Evolutionary conservation across 345 rosid genomes (phyloP), one percentile per base, ranked within the genome.

Genomic region (Acer yangbiense): DNA sequence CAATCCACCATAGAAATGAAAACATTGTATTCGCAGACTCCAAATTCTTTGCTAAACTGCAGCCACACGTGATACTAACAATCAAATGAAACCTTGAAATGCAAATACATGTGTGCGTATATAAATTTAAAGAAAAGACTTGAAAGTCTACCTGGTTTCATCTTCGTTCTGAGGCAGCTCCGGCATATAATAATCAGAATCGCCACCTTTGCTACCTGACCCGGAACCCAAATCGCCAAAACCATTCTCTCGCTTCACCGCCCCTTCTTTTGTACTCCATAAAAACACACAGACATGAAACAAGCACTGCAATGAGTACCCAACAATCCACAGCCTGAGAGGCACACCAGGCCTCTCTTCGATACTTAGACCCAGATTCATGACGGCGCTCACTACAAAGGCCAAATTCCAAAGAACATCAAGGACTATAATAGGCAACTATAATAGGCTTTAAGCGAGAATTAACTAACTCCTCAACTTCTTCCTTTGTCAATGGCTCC

Each of bases 1-100:
- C 83, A 50, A 93, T 83, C 97, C 99, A 95, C 95, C 97, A 95
- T 7, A 95, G 75, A 70, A 91, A 88, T 39, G 97, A 91, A 78
- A 93, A 92, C 94, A 87, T 86, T 0, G 95, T 87, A 76, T 89
- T 95, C 46, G 91, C 96, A 66, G 93, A 92, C 85, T 93, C 98
- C 74, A 87, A 81, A 60, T 76, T 83, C 82, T 85, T 91, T 7
- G 81, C 76, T 23, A 79, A 65, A 64, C 96, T 91, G 92, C 78
- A 76, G 48, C 11, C 13, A 44, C 6, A 16, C 55, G n/a, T n/a
- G 12, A 50, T 2, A 41, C 21, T 54, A 41, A 54, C 7, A n/a
- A 62, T 61, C 50, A 60, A 41, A 62, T 41, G 6, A 21, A 72
- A 9, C n/a, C 67, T 72, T 12, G 41, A 25, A 50, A 13, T 4